Base-by-base conservation (phyloP, 1,284 basidiomycete species). In the Naganishia cerealis region DNA sequence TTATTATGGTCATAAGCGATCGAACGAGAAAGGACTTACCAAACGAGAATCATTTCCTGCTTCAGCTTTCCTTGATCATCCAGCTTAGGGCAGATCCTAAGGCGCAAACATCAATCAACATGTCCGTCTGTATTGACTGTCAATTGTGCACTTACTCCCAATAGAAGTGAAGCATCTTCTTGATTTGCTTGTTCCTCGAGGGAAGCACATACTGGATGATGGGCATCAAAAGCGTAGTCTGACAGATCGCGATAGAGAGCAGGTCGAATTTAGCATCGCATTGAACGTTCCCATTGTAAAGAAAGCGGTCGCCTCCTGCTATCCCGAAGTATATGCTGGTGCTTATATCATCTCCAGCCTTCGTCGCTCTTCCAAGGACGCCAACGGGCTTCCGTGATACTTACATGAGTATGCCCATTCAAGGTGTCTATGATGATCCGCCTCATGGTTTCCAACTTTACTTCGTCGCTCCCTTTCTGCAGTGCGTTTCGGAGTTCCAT, bases 21-120 rank as follows among this genome's bases (percentile, higher is more conserved):
- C 36, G 52, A 39, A 2, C 13, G 9, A 53, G 10, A 12, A 21
- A 10, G 13, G 0, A 87, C 90, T 77, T 79, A 94, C 92, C 95
- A 94, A 56, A 99, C 95, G 57, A 99, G 86, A 76, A 99, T 99
- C 96, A 99, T 99, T 84, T 99, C 96, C 82, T 99, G 96, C 86
- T 97, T 98, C 75, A 99, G 83, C 83, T 98, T 98, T 67, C 96
- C 96, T 72, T 87, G 88, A 72, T 98, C 94, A 75, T 99, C 96
- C 73, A 96, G 90, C 81, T 99, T 98, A 33, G 96, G 95, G 82
- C 94, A 98, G 39, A 99, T 91, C 71, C 80, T 81, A 68, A 0
- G 1, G 5, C 21, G 38, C 16, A 15, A 36, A 36, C 50, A 38
- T 50, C 39, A 40, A 53, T 21, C n/a, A 16, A 1, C 53, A 38